phyloP scores from a whole-genome alignment of 345 rosid species.

The Gossypium herbaceum region DNA sequence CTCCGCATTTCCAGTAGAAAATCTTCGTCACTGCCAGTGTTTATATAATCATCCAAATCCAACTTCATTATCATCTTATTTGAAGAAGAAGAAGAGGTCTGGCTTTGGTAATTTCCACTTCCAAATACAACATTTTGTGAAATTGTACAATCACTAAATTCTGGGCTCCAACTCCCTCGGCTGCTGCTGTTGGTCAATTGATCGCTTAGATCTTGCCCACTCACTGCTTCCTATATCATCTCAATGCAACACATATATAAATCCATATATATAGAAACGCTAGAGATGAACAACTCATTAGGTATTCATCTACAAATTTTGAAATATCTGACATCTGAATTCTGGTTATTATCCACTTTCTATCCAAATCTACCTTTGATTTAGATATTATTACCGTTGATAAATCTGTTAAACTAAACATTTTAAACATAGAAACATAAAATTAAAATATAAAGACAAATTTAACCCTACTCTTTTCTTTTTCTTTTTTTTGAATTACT shows the following conservation, averaged over 20 bases:
- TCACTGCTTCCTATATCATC: constrained; percentile 36
- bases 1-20: constrained; percentile 59
- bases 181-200: constrained; percentile 52
- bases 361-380: no score
- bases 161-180: constrained; percentile 78
- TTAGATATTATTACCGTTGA: no score
- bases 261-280: no score
- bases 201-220: constrained; percentile 34
- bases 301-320: neutral
- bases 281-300: no score
- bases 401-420: no score
- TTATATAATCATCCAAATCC: constrained; percentile 63
- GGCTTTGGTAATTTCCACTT: constrained; percentile 20
- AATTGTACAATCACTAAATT: constrained; percentile 21
- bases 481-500: no score
- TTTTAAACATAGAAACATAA: no score
- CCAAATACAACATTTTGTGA: constrained; percentile 22
- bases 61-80: constrained; percentile 26
- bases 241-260: no score
- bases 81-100: constrained; percentile 7
- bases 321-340: no score
- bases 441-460: no score
- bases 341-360: no score
- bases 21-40: constrained; percentile 44
- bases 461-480: no score